Percentiles rank a stretch among this genome's conserved stretches.
These are phyloP conservation scores for Dentipellis fragilis DNA, from an alignment of 768 basidiomycete species.

Conservation along the genomic window DNA sequence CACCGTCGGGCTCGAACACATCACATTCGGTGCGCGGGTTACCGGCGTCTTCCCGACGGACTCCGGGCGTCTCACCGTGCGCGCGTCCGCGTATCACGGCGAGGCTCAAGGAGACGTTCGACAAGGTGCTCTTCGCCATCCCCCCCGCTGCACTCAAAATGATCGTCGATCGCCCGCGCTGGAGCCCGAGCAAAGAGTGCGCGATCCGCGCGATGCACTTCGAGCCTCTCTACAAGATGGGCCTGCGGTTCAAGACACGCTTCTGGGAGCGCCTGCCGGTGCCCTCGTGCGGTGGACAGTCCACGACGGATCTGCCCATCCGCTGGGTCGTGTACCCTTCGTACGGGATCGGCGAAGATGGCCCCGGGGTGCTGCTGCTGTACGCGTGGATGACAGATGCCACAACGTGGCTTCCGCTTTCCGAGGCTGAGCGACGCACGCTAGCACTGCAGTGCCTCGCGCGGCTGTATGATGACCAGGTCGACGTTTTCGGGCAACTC, in stretches of 20 bases:
- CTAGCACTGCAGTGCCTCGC: conserved; percentile 16
- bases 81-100: background rate
- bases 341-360: conserved; percentile 12
- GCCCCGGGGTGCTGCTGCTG: conserved; percentile 20
- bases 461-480: conserved; percentile 12
- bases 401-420: conserved; percentile 13
- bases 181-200: conserved; percentile 12
- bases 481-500: background rate
- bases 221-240: conserved; percentile 10
- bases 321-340: conserved; percentile 15
- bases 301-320: conserved; percentile 11
- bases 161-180: conserved; percentile 16
- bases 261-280: conserved; percentile 1
- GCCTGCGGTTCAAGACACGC: conserved; percentile 4
- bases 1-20: conserved; percentile 14
- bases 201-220: conserved; percentile 16
- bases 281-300: background rate
- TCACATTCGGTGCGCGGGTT: conserved; percentile 15
- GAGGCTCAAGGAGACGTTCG: conserved; percentile 10
- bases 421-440: conserved; percentile 10
- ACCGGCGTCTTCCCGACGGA: conserved; percentile 8
- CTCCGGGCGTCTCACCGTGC: conserved; percentile 8
- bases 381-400: conserved; percentile 21
- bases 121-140: conserved; percentile 15
- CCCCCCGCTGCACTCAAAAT: conserved; percentile 17